A percentile compares a stretch with the other conserved stretches of the same genome.
Evolutionary conservation across 2,329 filamentous ascomycete species (phyloP).

Genomic region (Falciphora oryzae): DNA sequence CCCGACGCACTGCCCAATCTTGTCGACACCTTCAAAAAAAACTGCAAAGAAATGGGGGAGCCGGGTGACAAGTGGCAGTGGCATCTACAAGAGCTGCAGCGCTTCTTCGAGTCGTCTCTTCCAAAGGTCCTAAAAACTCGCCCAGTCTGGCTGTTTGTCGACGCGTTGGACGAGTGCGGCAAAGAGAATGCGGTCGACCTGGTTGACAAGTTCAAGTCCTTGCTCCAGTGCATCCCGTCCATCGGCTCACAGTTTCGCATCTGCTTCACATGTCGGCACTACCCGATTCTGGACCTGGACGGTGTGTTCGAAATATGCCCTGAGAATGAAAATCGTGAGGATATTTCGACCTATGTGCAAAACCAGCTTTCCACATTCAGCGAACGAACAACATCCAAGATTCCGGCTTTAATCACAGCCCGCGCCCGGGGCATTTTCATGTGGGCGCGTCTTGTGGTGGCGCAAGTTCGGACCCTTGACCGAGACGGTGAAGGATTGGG

Average conservation of each 20-base stretch:
- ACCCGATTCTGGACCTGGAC: slow-evolving; percentile 21
- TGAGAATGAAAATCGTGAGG: slow-evolving; percentile 24
- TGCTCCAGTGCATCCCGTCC: slow-evolving; percentile 18
- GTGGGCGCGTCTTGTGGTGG: slow-evolving; percentile 28
- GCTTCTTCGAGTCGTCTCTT: slow-evolving; percentile 18
- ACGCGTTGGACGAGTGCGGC: slow-evolving; percentile 30
- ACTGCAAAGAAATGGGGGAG: slow-evolving; percentile 9
- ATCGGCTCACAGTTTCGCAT: slow-evolving; percentile 18
- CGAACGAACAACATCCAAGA: no score
- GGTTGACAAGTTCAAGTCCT: slow-evolving; percentile 16
- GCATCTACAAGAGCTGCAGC: slow-evolving; percentile 19
- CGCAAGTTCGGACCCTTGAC: slow-evolving; percentile 15
- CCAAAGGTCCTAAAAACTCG: slow-evolving; percentile 15
- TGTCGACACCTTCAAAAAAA: neutral
- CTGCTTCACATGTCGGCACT: slow-evolving; percentile 28
- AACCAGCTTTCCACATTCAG: slow-evolving; percentile 14
- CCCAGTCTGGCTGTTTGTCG: slow-evolving; percentile 25
- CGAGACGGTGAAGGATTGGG: slow-evolving; percentile 7
- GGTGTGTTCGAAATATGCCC: slow-evolving; percentile 20
- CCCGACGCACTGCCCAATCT: slow-evolving; percentile 17
- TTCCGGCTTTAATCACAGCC: slow-evolving; percentile 17
- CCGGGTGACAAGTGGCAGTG: slow-evolving; percentile 22
- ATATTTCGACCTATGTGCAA: slow-evolving; percentile 25
- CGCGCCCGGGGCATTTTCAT: slow-evolving; percentile 28
- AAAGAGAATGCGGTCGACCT: slow-evolving; percentile 19